These are phyloP conservation scores for Dictyostelium capitatum DNA, from an alignment of 78 protist species.

Conservation along the genomic window DNA sequence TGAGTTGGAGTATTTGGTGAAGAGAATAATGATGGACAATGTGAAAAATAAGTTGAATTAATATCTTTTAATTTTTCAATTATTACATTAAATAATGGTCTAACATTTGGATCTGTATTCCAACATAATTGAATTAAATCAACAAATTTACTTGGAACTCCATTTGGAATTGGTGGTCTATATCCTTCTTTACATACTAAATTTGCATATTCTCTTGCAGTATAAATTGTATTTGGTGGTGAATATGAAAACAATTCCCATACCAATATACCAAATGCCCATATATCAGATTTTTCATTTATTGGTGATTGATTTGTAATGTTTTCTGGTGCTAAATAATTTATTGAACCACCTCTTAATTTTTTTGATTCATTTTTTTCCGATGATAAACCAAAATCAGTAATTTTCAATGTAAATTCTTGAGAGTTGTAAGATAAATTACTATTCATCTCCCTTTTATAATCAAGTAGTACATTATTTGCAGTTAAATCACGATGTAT, in stretches of 20 bases:
- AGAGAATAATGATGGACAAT: neutral
- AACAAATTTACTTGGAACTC: neutral
- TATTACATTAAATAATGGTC: constrained; percentile 16
- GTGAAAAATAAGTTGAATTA: neutral
- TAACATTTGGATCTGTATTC: constrained; percentile 14
- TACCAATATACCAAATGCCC: constrained; percentile 58
- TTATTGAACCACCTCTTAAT: constrained; percentile 50
- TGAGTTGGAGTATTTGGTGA: neutral
- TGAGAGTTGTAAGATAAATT: neutral
- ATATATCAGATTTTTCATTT: constrained; percentile 70
- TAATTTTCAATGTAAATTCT: constrained; percentile 1
- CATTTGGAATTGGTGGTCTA: constrained; percentile 26
- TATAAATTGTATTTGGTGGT: constrained; percentile 45
- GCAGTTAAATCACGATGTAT: constrained; percentile 90
- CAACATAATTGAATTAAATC: constrained; percentile 24
- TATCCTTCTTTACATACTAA: neutral
- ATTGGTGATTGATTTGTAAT: constrained; percentile 17
- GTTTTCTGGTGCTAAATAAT: constrained; percentile 74
- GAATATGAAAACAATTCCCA: constrained; percentile 73
- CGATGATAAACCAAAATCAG: constrained; percentile 48
- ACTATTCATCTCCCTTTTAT: neutral
- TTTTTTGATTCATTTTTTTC: constrained; percentile 4
- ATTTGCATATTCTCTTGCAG: neutral
- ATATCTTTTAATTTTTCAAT: constrained; percentile 10
- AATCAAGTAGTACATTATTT: constrained; percentile 79